Evolutionary conservation across 805 yeast genomes (phyloP).

Genomic region (Starmerella apis): DNA sequence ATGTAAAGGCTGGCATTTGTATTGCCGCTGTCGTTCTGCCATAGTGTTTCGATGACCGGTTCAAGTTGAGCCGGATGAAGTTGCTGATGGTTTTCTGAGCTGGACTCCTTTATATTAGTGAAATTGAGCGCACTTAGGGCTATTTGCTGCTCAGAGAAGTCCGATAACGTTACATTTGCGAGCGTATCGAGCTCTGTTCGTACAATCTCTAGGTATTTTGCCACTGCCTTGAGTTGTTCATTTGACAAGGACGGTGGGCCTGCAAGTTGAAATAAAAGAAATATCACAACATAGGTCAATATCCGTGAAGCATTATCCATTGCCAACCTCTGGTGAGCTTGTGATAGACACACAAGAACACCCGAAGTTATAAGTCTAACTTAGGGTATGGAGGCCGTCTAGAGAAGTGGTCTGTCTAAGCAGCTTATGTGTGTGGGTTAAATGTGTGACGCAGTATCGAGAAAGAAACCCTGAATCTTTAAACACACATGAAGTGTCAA

Average conservation of each 20-base stretch:
- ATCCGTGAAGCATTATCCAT: conserved; percentile 5
- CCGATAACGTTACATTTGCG: background rate
- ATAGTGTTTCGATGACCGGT: background rate
- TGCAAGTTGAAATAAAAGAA: conserved; percentile 4
- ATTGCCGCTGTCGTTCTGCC: background rate
- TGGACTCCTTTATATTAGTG: background rate
- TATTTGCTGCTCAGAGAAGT: background rate
- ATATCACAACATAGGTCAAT: background rate
- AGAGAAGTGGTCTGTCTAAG: background rate
- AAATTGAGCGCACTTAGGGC: conserved; percentile 5
- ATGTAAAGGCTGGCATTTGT: background rate
- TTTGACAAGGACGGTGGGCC: conserved; percentile 5
- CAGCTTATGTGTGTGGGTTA: background rate
- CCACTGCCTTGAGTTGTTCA: conserved; percentile 3
- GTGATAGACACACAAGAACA: too few relatives aligned
- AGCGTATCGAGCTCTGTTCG: conserved; percentile 2
- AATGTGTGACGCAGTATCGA: too few relatives aligned
- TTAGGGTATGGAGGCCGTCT: background rate
- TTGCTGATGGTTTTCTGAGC: background rate
- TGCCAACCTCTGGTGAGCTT: too few relatives aligned
- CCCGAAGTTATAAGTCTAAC: too few relatives aligned
- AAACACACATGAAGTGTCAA: too few relatives aligned
- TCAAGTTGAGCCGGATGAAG: conserved; percentile 1
- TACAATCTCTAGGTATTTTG: background rate
- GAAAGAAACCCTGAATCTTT: too few relatives aligned